A percentile compares a stretch with the other conserved stretches of the same genome.
These are phyloP conservation scores for Raphanus raphanistrum DNA, from an alignment of 345 rosid genomes.

Conservation along the genomic window DNA sequence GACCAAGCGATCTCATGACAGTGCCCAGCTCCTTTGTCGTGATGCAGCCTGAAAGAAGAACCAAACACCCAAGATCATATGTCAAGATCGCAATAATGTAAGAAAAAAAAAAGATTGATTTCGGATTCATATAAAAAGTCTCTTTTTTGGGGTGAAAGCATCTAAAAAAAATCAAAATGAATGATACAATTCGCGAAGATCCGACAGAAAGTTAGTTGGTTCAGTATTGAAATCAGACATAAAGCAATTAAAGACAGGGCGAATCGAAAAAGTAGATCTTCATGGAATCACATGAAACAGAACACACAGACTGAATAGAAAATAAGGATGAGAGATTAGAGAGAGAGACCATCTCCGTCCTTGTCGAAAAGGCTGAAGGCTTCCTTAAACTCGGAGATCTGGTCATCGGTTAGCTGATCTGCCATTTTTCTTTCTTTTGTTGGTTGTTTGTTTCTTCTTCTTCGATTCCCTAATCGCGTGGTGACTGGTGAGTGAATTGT, in stretches of 20 bases:
- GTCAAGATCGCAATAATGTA: not conserved
- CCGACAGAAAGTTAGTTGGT: not conserved
- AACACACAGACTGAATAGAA: not conserved
- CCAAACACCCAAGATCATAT: not conserved
- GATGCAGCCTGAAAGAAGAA: constrained; percentile 35
- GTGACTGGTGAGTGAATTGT: not conserved
- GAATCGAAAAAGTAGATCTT: not conserved
- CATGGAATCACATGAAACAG: not conserved
- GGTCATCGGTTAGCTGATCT: constrained; percentile 55
- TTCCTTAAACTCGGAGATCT: constrained; percentile 51
- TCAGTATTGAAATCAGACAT: not conserved
- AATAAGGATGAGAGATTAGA: not conserved
- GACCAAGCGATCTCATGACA: constrained; percentile 44
- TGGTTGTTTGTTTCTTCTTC: not conserved
- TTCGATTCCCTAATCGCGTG: not conserved
- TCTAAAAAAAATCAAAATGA: not conserved
- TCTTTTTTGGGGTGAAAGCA: too few relatives aligned
- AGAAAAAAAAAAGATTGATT: not conserved
- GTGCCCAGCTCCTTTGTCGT: constrained; percentile 49
- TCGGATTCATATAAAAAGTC: not conserved
- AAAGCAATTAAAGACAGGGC: not conserved
- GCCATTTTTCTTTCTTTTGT: constrained; percentile 34
- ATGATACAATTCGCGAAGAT: not conserved
- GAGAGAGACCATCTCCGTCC: not conserved
- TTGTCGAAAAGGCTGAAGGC: constrained; percentile 7